Conservation (phyloP, 1,139 yeast genomes). For the Debaryomyces sp. region DNA sequence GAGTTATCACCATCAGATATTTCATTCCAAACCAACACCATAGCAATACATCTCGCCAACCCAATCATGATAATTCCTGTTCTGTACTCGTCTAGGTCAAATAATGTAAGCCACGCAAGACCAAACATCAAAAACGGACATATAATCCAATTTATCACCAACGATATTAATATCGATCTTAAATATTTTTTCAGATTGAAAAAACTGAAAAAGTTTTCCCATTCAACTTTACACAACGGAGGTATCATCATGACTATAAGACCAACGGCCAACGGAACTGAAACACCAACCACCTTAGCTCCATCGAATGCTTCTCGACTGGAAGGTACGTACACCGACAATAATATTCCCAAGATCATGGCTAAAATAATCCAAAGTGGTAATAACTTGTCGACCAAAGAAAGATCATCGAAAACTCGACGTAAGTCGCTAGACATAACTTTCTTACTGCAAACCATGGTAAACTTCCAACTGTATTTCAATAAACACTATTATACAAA, state of each 20-base stretch:
- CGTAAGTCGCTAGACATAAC: not conserved
- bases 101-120: conserved; percentile 56
- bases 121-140: conserved; percentile 63
- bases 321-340: conserved; percentile 36
- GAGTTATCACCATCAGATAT: conserved; percentile 56
- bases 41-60: conserved; percentile 63
- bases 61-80: conserved; percentile 63
- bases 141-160: conserved; percentile 56
- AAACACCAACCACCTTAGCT: conserved; percentile 32
- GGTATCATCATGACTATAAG: conserved; percentile 62
- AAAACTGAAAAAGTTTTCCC: conserved; percentile 36
- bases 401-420: conserved; percentile 15
- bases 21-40: conserved; percentile 66
- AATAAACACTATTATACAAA: not conserved
- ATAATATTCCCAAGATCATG: conserved; percentile 31
- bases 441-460: not conserved
- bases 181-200: conserved; percentile 24
- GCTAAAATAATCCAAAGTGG: conserved; percentile 31
- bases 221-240: conserved; percentile 55
- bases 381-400: conserved; percentile 27
- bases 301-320: conserved; percentile 33
- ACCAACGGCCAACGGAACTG: conserved; percentile 55
- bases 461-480: not conserved
- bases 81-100: conserved; percentile 52
- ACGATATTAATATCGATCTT: conserved; percentile 40